These are phyloP conservation scores for Meyerozyma elateridarum DNA, from an alignment of 1,139 yeast species.

Conservation along the genomic window DNA sequence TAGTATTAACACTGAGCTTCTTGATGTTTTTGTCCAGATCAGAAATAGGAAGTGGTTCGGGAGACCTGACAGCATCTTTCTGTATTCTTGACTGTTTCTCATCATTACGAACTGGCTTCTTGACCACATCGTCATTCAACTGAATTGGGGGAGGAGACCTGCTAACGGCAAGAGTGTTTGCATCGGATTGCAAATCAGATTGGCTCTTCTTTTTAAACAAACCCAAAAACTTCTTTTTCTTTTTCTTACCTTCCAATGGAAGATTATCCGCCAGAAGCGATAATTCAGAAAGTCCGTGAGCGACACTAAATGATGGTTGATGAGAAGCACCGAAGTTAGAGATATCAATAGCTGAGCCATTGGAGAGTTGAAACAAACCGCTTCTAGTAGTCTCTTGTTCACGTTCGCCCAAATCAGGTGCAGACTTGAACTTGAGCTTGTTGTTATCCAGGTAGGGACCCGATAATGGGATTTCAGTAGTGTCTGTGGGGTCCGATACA, in stretches of 20 bases:
- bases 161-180: too few relatives aligned
- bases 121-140: neutral
- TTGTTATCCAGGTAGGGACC: conserved; percentile 6
- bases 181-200: neutral
- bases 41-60: too few relatives aligned
- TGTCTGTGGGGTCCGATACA: neutral
- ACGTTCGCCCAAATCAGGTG: neutral
- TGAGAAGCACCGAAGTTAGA: conserved; percentile 38
- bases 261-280: conserved; percentile 7
- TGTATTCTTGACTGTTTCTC: too few relatives aligned
- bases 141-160: neutral
- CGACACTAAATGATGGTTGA: conserved; percentile 32
- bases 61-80: too few relatives aligned
- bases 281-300: conserved; percentile 14
- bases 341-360: conserved; percentile 40
- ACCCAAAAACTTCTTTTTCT: conserved; percentile 19
- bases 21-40: neutral
- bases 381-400: conserved; percentile 3
- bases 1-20: conserved; percentile 1
- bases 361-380: conserved; percentile 23
- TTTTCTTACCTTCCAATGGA: conserved; percentile 6
- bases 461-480: neutral
- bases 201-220: conserved; percentile 19
- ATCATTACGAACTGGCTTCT: neutral
- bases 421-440: conserved; percentile 9